phyloP scores from a whole-genome alignment of 164 flowering plant species.

The Stephania yunnanensis region DNA sequence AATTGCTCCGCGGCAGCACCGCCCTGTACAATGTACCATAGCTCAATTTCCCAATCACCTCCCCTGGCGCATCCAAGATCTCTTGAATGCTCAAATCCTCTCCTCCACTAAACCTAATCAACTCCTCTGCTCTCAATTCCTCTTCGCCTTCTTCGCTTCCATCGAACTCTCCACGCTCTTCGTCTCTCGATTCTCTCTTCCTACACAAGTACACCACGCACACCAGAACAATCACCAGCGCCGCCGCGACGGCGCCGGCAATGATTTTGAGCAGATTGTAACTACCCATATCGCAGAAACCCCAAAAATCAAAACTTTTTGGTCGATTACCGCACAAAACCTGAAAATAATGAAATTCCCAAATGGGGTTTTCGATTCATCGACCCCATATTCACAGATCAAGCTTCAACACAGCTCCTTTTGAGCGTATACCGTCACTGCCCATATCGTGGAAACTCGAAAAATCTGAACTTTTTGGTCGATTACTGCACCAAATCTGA shows the following conservation, averaged over 20 bases:
- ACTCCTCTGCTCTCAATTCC: slow-evolving; percentile 31
- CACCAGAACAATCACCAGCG: slow-evolving; percentile 19
- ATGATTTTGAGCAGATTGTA: slow-evolving; percentile 31
- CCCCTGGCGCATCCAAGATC: slow-evolving; percentile 89
- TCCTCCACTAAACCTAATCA: slow-evolving; percentile 59
- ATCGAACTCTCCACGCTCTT: slow-evolving; percentile 17
- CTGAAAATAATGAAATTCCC: neutral
- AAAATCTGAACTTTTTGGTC: neutral
- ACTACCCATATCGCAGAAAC: slow-evolving; percentile 22
- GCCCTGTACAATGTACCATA: slow-evolving; percentile 92
- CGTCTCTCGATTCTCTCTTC: slow-evolving; percentile 19
- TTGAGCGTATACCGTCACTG: slow-evolving; percentile 23
- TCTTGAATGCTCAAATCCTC: slow-evolving; percentile 58
- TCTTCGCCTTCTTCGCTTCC: slow-evolving; percentile 20
- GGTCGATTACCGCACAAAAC: neutral
- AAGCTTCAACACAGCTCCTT: neutral
- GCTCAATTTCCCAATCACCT: slow-evolving; percentile 85
- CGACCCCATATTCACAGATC: neutral
- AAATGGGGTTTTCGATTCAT: neutral
- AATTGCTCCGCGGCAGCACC: slow-evolving; percentile 32
- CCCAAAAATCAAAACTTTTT: neutral
- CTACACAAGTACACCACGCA: slow-evolving; percentile 30
- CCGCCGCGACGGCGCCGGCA: slow-evolving; percentile 19
- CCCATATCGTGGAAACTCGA: slow-evolving; percentile 20
- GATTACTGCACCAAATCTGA: neutral